Conservation (phyloP, 768 basidiomycete species). For the Boletus vinaceobasis region DNA sequence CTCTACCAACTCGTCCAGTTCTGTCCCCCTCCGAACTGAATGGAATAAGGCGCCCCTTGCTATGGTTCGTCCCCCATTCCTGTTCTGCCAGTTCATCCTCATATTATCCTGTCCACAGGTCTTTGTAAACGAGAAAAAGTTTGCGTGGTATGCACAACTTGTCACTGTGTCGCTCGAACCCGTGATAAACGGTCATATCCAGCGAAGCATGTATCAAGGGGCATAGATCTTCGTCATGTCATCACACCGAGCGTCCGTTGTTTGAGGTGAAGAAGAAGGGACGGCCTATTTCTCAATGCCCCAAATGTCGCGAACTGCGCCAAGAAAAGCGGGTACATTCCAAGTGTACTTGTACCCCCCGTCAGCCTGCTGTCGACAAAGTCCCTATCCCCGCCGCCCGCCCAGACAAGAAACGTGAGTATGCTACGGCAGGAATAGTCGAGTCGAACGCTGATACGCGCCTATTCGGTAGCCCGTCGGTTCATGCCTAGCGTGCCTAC, state of each 20-base stretch:
- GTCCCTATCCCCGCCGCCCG: constrained; percentile 32
- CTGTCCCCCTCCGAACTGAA: constrained; percentile 1
- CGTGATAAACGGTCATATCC: constrained; percentile 7
- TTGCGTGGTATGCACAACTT: constrained; percentile 59
- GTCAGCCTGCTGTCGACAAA: constrained; percentile 28
- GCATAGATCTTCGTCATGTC: constrained; percentile 86
- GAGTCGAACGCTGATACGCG: constrained; percentile 16
- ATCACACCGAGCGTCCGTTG: constrained; percentile 83
- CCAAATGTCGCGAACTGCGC: constrained; percentile 76
- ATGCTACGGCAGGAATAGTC: not conserved
- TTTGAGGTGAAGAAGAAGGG: constrained; percentile 95
- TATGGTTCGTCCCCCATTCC: constrained; percentile 20
- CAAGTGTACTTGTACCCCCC: constrained; percentile 68
- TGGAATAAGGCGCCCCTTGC: constrained; percentile 7
- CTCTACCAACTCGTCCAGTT: not conserved
- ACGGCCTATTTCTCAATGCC: constrained; percentile 86
- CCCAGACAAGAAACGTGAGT: constrained; percentile 34
- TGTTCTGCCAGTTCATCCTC: not conserved
- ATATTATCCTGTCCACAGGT: constrained; percentile 41
- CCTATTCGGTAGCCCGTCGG: constrained; percentile 48
- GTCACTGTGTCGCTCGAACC: not conserved
- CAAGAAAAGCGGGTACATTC: constrained; percentile 79
- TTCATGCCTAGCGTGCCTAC: constrained; percentile 71
- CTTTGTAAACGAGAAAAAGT: constrained; percentile 69
- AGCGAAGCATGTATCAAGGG: constrained; percentile 95